Base-by-base conservation (phyloP, 495 filamentous ascomycete species). In the Penicillium atrosanguineum region DNA sequence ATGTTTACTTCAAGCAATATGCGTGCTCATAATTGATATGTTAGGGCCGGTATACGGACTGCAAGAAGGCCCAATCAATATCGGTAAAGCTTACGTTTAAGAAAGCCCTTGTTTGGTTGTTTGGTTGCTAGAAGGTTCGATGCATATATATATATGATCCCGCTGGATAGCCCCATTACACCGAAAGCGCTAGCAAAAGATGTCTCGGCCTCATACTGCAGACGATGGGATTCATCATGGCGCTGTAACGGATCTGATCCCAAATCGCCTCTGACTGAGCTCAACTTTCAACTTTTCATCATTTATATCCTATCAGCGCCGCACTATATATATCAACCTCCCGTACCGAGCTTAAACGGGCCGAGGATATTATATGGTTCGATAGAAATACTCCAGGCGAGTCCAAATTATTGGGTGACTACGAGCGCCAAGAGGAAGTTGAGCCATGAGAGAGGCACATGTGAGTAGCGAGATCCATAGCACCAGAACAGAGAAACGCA, bases 21-120 rank as follows among this genome's bases (percentile, higher is more conserved):
- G 26, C 81, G 67, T 21, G 73, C 72, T 82, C 81, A 85, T 12
- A 79, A 79, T 58, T 84, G 82, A 61, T 79, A 84, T 60, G 84
- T 82, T 15, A 80, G 60, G 15, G 76, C 80, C 21, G 82, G 66
- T 85, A 85, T 15, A 83, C 67, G 16, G 69, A 69, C 51, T 79
- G 74, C 47, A 83, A 62, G 23, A 69, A 73, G 18, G 46, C 50
- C 80, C 82, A 83, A 50, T 83, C 69, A 14, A 81, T 59, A 15
- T 74, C 52, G 1, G 72, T 67, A 56, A 83, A 84, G 21, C 53
- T 59, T 46, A 84, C 58, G 42, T 53, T 64, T 36, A 84, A 53
- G 0, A 62, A 53, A 21, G 62, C 70, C 49, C 60, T 69, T 12
- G 60, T 57, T n/a, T 48, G 48, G 21, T 57, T 48, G 15, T n/a